Percentiles rank a stretch among this genome's conserved stretches.
These are phyloP conservation scores for Triangularia verruculosa DNA, from an alignment of 2,329 filamentous ascomycete species.

Conservation along the genomic window DNA sequence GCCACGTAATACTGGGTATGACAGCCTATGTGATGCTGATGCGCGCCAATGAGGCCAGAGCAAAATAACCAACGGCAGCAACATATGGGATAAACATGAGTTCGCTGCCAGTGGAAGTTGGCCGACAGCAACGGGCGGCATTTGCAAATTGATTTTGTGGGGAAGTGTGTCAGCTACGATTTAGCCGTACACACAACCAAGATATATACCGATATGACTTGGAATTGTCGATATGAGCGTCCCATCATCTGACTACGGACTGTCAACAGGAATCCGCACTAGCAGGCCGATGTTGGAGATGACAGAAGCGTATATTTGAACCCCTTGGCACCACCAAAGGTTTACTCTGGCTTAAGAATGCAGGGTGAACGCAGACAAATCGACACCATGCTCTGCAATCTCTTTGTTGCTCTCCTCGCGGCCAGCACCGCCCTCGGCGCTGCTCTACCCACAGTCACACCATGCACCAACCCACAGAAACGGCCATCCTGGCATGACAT, in stretches of 20 bases:
- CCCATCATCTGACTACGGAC: not conserved
- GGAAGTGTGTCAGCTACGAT: not conserved
- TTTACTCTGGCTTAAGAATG: not conserved
- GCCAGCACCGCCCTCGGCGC: not conserved
- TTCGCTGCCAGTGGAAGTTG: not conserved
- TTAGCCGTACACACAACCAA: not conserved
- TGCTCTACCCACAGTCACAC: not conserved
- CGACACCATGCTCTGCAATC: not conserved
- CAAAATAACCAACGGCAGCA: not conserved
- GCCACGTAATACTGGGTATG: not conserved
- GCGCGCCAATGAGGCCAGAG: not conserved
- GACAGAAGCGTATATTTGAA: not conserved
- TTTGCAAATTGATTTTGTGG: not conserved
- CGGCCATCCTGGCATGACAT: conserved; percentile 1
- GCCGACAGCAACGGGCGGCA: not conserved
- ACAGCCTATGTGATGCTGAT: not conserved
- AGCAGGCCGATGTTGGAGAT: not conserved
- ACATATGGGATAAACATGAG: not conserved
- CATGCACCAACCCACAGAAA: not conserved
- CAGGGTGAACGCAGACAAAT: not conserved
- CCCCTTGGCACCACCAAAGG: not conserved
- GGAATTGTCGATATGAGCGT: not conserved
- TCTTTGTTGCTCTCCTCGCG: not conserved
- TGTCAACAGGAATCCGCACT: not conserved
- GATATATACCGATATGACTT: not conserved